Percentiles rank a stretch among this genome's conserved stretches.
Conservation (phyloP, 768 basidiomycete species). For the Xanthoconium purpureum region DNA sequence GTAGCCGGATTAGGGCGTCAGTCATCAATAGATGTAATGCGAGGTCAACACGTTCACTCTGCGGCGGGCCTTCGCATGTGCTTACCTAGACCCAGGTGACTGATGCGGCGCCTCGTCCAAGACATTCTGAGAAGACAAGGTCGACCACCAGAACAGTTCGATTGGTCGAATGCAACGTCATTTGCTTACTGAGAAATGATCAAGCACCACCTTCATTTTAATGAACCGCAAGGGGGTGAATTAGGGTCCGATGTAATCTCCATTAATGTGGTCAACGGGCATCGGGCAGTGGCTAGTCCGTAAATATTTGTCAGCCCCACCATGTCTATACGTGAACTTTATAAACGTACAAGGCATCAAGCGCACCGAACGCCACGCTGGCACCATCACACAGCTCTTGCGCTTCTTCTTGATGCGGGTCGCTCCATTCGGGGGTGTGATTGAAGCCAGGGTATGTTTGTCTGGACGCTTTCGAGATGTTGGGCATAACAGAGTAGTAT, state of each 20-base stretch:
- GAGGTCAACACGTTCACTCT: slow-evolving; percentile 14
- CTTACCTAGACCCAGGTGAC: slow-evolving; percentile 13
- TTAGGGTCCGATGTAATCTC: slow-evolving; percentile 23
- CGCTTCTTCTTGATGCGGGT: slow-evolving; percentile 7
- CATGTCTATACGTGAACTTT: slow-evolving; percentile 1
- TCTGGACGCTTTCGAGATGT: slow-evolving; percentile 4
- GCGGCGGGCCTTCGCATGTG: slow-evolving; percentile 11
- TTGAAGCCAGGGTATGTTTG: slow-evolving; percentile 8
- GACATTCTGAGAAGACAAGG: slow-evolving; percentile 13
- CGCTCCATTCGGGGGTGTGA: slow-evolving; percentile 1
- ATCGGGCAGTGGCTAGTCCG: slow-evolving; percentile 14
- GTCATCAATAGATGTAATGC: slow-evolving; percentile 15
- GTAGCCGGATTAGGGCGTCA: slow-evolving; percentile 16
- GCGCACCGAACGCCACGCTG: slow-evolving; percentile 16
- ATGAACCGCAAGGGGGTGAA: slow-evolving; percentile 15
- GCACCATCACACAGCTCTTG: slow-evolving; percentile 14
- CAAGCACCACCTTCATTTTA: slow-evolving; percentile 18
- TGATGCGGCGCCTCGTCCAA: slow-evolving; percentile 6
- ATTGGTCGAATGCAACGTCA: slow-evolving; percentile 10
- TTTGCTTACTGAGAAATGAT: slow-evolving; percentile 10
- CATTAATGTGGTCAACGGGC: slow-evolving; percentile 15
- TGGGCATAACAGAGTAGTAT: neutral
- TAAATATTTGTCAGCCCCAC: slow-evolving; percentile 23
- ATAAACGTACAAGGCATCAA: slow-evolving; percentile 15
- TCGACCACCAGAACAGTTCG: slow-evolving; percentile 3